Evolutionary conservation across 495 filamentous ascomycete genomes (phyloP).

Genomic region (Pseudevernia furfuracea): DNA sequence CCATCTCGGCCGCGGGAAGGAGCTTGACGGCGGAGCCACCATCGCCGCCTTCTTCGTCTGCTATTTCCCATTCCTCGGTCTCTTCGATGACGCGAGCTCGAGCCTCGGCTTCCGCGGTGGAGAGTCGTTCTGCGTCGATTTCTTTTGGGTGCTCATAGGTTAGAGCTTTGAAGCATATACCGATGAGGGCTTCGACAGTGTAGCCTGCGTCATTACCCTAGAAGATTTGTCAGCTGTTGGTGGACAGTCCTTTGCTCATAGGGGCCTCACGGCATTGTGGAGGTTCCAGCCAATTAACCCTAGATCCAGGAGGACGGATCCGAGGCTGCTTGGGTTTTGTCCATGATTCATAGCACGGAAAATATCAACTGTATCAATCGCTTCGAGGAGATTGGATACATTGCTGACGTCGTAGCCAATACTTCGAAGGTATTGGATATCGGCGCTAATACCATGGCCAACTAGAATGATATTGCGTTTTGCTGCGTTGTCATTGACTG

Average conservation of each 20-base stretch:
- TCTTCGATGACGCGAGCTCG: slow-evolving; percentile 24
- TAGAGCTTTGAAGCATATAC: slow-evolving; percentile 45
- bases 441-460: slow-evolving; percentile 60
- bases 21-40: slow-evolving; percentile 21
- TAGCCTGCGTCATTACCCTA: slow-evolving; percentile 84
- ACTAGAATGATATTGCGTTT: slow-evolving; percentile 64
- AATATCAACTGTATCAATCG: slow-evolving; percentile 62
- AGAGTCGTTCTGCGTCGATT: slow-evolving; percentile 7
- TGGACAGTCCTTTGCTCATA: background rate
- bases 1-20: slow-evolving; percentile 6
- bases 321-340: slow-evolving; percentile 46
- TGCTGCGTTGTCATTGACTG: slow-evolving; percentile 6
- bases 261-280: slow-evolving; percentile 60
- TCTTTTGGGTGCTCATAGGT: background rate
- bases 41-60: slow-evolving; percentile 28
- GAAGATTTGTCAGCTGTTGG: slow-evolving; percentile 7
- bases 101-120: slow-evolving; percentile 22
- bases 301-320: slow-evolving; percentile 52
- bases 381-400: slow-evolving; percentile 49
- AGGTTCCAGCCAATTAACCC: slow-evolving; percentile 54
- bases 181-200: slow-evolving; percentile 69
- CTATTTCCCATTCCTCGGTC: slow-evolving; percentile 27
- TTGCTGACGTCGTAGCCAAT: slow-evolving; percentile 53
- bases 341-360: slow-evolving; percentile 51
- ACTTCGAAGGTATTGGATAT: slow-evolving; percentile 56